Evolutionary conservation across 108 stramenopile genomes (phyloP), one percentile per base, ranked within the genome.

Genomic region (Licmophora abbreviata): DNA sequence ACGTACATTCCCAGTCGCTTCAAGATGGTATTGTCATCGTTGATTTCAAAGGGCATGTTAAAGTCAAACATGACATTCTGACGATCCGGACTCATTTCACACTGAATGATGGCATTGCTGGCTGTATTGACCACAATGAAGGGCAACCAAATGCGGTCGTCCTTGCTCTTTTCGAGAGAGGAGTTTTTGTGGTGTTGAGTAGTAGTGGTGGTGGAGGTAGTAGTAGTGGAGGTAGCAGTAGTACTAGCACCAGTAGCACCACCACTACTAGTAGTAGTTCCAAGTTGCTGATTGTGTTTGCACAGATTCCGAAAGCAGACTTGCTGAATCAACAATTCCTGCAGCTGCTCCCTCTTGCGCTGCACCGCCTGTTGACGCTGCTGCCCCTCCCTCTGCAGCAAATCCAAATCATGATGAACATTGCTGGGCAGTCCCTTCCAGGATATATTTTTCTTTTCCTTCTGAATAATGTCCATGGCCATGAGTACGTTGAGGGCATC

Each of bases 401-500:
- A 46, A 0, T 74, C 68, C 42, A 84, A 17, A 37, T 81, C 71
- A 18, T 79, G 58, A 23, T 55, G 57, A 29, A 70, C 48, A 24
- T 50, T 48, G 1, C 56, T 68, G 3, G 91, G 92, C 7, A 93
- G 63, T 27, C 95, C 95, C 40, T 76, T 79, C 95, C 95, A 95
- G 2, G 66, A 72, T 25, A 90, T 92, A 42, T 71, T 69, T 51
- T 88, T 88, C 48, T 84, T 89, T 31, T 93, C 85, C 69, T 93
- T 94, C 46, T 64, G 61, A 58, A 96, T 95, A 31, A 96, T 95
- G 33, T 94, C 93, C 88, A 94, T 89, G 6, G 95, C 95, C 86
- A 93, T 87, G 30, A 96, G 73, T 10, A 96, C 95, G 58, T 96
- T 95, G 29, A 96, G 72, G 35, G 92, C 93, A 63, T 96, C 95